Percentiles rank a stretch among this genome's conserved stretches.
These are phyloP conservation scores for Kurtzmaniella cleridarum DNA, from an alignment of 805 yeast species.

Conservation along the genomic window DNA sequence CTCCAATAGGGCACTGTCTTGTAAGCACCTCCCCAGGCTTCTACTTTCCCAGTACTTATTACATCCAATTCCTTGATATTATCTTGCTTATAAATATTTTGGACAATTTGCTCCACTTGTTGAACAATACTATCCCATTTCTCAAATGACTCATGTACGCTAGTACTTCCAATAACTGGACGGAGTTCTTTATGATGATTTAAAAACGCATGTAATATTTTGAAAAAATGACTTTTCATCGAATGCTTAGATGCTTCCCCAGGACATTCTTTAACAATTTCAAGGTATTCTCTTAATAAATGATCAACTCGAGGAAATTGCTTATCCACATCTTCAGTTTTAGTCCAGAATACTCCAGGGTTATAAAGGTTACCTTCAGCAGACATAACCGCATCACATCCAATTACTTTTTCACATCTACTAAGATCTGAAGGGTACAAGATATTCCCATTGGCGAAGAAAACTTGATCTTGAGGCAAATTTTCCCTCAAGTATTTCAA, in stretches of 20 bases:
- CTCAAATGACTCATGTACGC: slow-evolving; percentile 31
- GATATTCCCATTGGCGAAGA: slow-evolving; percentile 94
- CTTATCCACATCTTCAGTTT: slow-evolving; percentile 46
- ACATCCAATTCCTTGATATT: slow-evolving; percentile 54
- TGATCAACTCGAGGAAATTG: slow-evolving; percentile 84
- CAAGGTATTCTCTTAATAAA: slow-evolving; percentile 81
- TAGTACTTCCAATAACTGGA: slow-evolving; percentile 55
- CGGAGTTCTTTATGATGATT: slow-evolving; percentile 74
- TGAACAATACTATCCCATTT: slow-evolving; percentile 50
- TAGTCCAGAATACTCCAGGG: slow-evolving; percentile 81
- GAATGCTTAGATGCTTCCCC: slow-evolving; percentile 75
- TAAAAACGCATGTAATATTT: slow-evolving; percentile 75
- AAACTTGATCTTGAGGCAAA: slow-evolving; percentile 72
- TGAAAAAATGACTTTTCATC: slow-evolving; percentile 91
- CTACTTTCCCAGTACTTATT: slow-evolving; percentile 47
- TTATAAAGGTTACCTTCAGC: slow-evolving; percentile 94
- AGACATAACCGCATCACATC: slow-evolving; percentile 91
- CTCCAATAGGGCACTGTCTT: slow-evolving; percentile 90
- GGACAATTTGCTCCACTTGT: slow-evolving; percentile 64
- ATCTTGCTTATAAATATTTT: slow-evolving; percentile 44
- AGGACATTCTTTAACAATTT: slow-evolving; percentile 58
- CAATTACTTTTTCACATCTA: slow-evolving; percentile 57
- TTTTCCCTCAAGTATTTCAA: slow-evolving; percentile 72
- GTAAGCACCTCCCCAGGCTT: slow-evolving; percentile 78
- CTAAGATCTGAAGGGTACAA: slow-evolving; percentile 79